phyloP scores from a whole-genome alignment of 306 rosid species.

The Ziziphus jujuba region DNA sequence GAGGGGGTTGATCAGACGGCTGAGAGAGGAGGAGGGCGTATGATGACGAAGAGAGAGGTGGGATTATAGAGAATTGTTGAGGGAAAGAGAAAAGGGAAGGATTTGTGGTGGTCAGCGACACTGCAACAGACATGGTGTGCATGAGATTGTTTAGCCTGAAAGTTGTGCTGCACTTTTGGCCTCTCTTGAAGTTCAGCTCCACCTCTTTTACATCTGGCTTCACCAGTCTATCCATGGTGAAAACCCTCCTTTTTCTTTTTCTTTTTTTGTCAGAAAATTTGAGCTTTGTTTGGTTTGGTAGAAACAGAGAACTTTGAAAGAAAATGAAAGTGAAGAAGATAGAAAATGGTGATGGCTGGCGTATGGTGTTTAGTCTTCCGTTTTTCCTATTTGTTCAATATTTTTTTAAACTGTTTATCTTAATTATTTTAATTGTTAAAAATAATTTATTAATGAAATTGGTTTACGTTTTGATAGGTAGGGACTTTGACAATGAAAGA shows the following conservation, averaged over 20 bases:
- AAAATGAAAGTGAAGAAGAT: conserved; percentile 3
- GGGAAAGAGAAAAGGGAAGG: conserved; percentile 53
- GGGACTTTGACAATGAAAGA: conserved; percentile 17
- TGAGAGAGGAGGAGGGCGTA: conserved; percentile 46
- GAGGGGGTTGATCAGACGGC: conserved; percentile 48
- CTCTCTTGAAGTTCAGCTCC: conserved; percentile 50
- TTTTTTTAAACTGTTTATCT: background rate
- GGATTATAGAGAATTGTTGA: conserved; percentile 52
- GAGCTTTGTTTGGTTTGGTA: conserved; percentile 5
- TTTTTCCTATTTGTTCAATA: background rate
- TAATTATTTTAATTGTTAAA: conserved; percentile 8
- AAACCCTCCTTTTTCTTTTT: background rate
- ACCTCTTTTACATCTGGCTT: conserved; percentile 69
- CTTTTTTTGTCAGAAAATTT: background rate
- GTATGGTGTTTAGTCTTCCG: conserved; percentile 1
- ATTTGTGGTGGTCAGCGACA: conserved; percentile 67
- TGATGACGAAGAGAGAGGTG: conserved; percentile 68
- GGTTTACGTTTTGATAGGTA: conserved; percentile 19
- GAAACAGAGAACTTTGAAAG: too few species aligned
- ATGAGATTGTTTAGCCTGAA: conserved; percentile 76
- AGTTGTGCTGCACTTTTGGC: conserved; percentile 54
- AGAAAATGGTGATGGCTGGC: background rate
- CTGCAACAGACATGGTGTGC: conserved; percentile 98
- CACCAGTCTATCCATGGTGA: conserved; percentile 85
- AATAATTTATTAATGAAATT: background rate